Conservation (phyloP, 148 eudicot species). For the Limonium bicolor region DNA sequence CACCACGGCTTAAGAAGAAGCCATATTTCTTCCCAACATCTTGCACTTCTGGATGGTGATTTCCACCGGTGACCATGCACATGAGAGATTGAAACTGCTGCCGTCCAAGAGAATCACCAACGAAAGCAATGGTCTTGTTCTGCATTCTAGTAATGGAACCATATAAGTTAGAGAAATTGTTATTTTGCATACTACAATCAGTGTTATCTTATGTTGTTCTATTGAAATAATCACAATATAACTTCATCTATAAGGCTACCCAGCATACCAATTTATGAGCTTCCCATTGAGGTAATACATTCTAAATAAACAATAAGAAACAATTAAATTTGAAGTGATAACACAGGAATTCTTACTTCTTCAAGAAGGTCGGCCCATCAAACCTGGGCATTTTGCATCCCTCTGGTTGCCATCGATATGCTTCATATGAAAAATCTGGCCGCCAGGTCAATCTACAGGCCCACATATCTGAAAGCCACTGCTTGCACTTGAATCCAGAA, state of each 20-base stretch:
- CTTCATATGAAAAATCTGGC: slow-evolving; percentile 42
- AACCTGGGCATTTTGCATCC: slow-evolving; percentile 45
- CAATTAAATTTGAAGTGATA: too few species aligned
- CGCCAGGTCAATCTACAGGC: slow-evolving; percentile 47
- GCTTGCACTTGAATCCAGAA: slow-evolving; percentile 45
- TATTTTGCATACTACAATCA: too few species aligned
- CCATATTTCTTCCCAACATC: slow-evolving; percentile 35
- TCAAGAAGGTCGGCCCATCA: slow-evolving; percentile 23
- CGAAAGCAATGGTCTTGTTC: slow-evolving; percentile 56
- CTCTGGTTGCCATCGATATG: slow-evolving; percentile 43
- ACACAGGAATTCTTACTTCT: slow-evolving; percentile 20
- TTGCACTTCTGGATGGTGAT: slow-evolving; percentile 28
- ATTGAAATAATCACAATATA: too few species aligned
- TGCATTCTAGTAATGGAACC: too few species aligned
- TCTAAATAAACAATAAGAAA: too few species aligned
- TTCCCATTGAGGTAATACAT: too few species aligned
- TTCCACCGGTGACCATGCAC: slow-evolving; percentile 59
- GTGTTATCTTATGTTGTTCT: too few species aligned
- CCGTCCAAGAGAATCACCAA: slow-evolving; percentile 58
- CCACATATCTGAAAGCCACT: slow-evolving; percentile 54
- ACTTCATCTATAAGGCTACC: too few species aligned
- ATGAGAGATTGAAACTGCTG: slow-evolving; percentile 56
- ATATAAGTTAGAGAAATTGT: too few species aligned
- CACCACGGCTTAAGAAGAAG: slow-evolving; percentile 23
- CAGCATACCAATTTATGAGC: too few species aligned